Conservation (phyloP, 2,329 filamentous ascomycete species). For the Hymenotorrendiella dingleyae region DNA sequence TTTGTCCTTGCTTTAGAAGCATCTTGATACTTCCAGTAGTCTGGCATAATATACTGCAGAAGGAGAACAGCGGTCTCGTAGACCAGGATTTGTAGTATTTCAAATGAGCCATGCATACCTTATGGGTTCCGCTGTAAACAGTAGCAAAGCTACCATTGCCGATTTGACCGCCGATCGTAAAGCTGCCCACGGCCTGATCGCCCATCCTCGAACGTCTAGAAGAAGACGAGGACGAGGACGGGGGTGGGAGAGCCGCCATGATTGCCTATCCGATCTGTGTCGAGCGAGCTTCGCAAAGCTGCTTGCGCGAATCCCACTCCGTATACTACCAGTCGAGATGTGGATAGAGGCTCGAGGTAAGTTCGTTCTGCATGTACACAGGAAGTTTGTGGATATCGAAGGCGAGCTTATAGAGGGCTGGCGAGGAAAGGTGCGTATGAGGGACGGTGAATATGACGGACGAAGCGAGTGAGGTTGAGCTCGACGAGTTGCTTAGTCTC, state of each 20-base stretch:
- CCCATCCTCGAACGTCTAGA: conserved; percentile 33
- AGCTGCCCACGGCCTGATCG: conserved; percentile 59
- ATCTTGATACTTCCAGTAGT: no score
- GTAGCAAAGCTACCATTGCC: conserved; percentile 97
- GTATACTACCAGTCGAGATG: conserved; percentile 31
- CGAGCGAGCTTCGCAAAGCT: conserved; percentile 7
- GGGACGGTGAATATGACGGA: conserved; percentile 6
- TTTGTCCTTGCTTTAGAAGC: no score
- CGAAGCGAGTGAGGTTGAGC: conserved; percentile 2
- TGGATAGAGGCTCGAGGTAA: conserved; percentile 30
- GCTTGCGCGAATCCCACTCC: conserved; percentile 11
- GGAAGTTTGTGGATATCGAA: conserved; percentile 5
- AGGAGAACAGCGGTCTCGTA: no score
- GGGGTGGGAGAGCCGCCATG: conserved; percentile 38
- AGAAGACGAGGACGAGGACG: conserved; percentile 35
- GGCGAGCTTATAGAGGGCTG: conserved; percentile 4
- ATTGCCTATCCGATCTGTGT: conserved; percentile 16
- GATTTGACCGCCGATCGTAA: conserved; percentile 80
- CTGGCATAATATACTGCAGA: no score
- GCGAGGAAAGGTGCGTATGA: background rate
- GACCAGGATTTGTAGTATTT: no score
- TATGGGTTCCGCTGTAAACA: conserved; percentile 82
- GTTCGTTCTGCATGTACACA: conserved; percentile 33
- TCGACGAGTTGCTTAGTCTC: background rate
- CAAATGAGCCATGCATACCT: conserved; percentile 60